These are phyloP conservation scores for Calonectria montana DNA, from an alignment of 2,329 filamentous ascomycete genomes.

Conservation along the genomic window DNA sequence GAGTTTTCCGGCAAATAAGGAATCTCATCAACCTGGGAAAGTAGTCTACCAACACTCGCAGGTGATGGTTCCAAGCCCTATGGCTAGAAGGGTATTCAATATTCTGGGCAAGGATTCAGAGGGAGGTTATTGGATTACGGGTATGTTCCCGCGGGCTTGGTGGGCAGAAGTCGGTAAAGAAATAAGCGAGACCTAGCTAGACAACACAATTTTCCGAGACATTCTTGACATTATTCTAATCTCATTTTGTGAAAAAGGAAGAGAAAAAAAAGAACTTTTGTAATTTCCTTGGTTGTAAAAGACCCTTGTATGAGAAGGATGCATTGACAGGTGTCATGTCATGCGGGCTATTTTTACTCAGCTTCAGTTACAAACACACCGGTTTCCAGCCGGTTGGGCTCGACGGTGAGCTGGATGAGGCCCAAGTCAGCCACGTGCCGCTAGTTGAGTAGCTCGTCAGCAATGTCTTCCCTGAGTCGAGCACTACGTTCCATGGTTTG, in stretches of 20 bases:
- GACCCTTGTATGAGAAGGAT: too few relatives aligned
- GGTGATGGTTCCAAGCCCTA: neutral
- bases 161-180: constrained; percentile 4
- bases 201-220: neutral
- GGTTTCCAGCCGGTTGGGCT: too few relatives aligned
- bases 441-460: neutral
- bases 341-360: too few relatives aligned
- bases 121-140: constrained; percentile 1
- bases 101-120: constrained; percentile 3
- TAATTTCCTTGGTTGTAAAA: too few relatives aligned
- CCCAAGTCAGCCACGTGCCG: neutral
- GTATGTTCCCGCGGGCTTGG: neutral
- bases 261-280: too few relatives aligned
- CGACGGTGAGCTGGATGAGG: too few relatives aligned
- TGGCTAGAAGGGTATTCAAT: constrained; percentile 3
- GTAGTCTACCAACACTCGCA: constrained; percentile 15
- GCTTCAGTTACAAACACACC: too few relatives aligned
- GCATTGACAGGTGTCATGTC: too few relatives aligned
- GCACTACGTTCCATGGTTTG: neutral
- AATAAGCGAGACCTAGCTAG: neutral
- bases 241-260: too few relatives aligned
- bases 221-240: neutral
- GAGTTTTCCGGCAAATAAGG: neutral
- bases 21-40: neutral
- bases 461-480: neutral